Evolutionary conservation across 2,329 filamentous ascomycete genomes (phyloP).

Genomic region (Apiospora arundinis): DNA sequence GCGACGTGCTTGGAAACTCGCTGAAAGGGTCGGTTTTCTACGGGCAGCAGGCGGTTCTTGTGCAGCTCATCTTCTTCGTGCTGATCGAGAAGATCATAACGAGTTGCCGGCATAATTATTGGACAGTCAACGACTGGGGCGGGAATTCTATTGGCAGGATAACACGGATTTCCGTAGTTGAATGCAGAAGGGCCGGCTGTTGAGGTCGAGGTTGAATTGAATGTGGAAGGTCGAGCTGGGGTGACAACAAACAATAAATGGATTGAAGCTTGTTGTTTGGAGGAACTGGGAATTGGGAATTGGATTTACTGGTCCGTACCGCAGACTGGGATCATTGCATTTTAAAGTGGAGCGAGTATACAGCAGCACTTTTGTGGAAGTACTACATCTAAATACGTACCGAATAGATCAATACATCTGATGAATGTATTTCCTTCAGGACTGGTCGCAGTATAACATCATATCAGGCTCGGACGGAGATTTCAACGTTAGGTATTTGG

Average conservation of each 20-base stretch:
- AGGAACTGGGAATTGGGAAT: neutral
- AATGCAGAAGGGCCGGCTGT: neutral
- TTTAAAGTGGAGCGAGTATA: neutral
- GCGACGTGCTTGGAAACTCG: conserved; percentile 84
- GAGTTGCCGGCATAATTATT: conserved; percentile 35
- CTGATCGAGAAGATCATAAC: conserved; percentile 67
- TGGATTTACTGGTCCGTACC: neutral
- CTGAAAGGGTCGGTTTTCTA: conserved; percentile 93
- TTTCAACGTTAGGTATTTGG: neutral
- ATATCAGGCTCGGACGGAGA: neutral
- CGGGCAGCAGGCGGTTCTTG: conserved; percentile 82
- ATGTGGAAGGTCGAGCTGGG: neutral
- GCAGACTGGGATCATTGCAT: neutral
- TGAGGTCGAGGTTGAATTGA: neutral
- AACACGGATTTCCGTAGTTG: neutral
- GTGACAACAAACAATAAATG: neutral
- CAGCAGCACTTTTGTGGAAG: neutral
- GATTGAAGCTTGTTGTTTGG: neutral
- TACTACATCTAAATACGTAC: neutral
- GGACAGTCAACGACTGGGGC: neutral
- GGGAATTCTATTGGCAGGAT: no score
- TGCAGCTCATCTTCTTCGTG: conserved; percentile 84
- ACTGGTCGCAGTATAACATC: no score
- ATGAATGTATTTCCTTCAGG: neutral
- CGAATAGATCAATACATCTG: neutral